Percentiles rank a stretch among this genome's conserved stretches.
These are phyloP conservation scores for Zea luxurians DNA, from an alignment of 176 grass and related monocot genomes.

Conservation along the genomic window DNA sequence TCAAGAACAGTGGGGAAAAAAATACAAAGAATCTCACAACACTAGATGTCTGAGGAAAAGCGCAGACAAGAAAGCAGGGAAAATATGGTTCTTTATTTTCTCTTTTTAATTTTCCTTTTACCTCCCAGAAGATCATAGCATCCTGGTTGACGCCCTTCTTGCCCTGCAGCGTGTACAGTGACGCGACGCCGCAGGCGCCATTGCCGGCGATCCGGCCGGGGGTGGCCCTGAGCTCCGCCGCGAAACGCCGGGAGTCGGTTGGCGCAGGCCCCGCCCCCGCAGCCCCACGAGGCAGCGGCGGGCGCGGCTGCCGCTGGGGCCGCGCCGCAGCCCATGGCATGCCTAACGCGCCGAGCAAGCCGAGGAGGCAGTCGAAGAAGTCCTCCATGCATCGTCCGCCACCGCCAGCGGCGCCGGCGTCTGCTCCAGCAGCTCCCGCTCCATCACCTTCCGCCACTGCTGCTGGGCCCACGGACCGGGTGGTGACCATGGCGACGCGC, in stretches of 20 bases:
- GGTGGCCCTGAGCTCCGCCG: constrained; percentile 51
- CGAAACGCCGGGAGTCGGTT: constrained; percentile 22
- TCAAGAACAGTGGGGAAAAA: constrained; percentile 22
- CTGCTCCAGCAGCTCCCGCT: background rate
- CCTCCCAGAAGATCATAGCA: constrained; percentile 97
- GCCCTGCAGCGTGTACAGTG: constrained; percentile 84
- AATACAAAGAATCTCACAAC: constrained; percentile 9
- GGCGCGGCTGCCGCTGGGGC: constrained; percentile 42
- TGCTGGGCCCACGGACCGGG: background rate
- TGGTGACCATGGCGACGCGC: constrained; percentile 40
- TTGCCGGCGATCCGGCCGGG: constrained; percentile 70
- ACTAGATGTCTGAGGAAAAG: constrained; percentile 26
- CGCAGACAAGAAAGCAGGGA: constrained; percentile 23
- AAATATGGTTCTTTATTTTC: background rate
- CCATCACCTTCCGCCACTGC: background rate
- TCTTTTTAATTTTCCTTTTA: constrained; percentile 20
- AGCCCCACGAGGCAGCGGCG: constrained; percentile 4
- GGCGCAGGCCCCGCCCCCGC: constrained; percentile 3
- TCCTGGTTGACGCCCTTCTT: constrained; percentile 95
- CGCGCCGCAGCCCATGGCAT: constrained; percentile 43
- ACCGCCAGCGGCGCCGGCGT: background rate
- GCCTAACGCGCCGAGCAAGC: constrained; percentile 58
- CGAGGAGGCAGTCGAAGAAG: constrained; percentile 57
- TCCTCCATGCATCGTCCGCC: constrained; percentile 33
- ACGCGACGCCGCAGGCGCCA: constrained; percentile 67